Evolutionary conservation across 352 stramenopile genomes (phyloP).

Genomic region (Phytopythium vexans): DNA sequence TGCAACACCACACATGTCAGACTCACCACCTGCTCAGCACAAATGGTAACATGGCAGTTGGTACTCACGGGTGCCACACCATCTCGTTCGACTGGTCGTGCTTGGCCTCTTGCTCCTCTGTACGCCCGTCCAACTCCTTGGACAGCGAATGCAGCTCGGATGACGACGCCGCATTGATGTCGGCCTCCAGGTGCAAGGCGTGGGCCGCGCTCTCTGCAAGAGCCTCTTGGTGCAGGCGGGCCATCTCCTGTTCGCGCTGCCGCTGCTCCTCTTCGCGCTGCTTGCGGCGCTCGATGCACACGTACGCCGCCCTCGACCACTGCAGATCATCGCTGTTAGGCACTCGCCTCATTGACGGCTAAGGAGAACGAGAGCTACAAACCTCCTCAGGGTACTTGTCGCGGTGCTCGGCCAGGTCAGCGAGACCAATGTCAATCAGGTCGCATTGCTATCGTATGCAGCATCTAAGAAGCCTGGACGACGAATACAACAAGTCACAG

Average conservation of each 20-base stretch:
- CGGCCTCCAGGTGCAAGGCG: constrained; percentile 67
- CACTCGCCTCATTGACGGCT: background rate
- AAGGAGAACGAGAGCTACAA: background rate
- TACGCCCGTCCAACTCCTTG: constrained; percentile 50
- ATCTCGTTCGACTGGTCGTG: constrained; percentile 65
- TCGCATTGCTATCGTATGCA: constrained; percentile 63
- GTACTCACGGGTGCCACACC: constrained; percentile 80
- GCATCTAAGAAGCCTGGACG: too few species aligned
- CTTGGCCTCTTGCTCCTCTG: constrained; percentile 56
- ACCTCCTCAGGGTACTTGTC: constrained; percentile 72
- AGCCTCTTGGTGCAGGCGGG: constrained; percentile 61
- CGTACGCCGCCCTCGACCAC: constrained; percentile 58
- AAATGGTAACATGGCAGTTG: background rate
- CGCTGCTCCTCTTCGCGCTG: constrained; percentile 64
- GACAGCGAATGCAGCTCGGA: constrained; percentile 59
- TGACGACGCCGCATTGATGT: constrained; percentile 42
- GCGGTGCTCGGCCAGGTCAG: constrained; percentile 67
- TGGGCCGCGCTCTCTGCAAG: constrained; percentile 71
- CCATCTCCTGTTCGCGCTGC: constrained; percentile 63
- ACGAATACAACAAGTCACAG: too few species aligned
- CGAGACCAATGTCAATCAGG: constrained; percentile 74
- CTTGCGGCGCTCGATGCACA: constrained; percentile 47
- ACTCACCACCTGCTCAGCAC: background rate
- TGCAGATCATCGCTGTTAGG: constrained; percentile 11
- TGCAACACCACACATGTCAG: background rate